Percentiles rank a stretch among this genome's conserved stretches.
phyloP scores from a whole-genome alignment of 352 stramenopile species.

The Phytophthora kernoviae region DNA sequence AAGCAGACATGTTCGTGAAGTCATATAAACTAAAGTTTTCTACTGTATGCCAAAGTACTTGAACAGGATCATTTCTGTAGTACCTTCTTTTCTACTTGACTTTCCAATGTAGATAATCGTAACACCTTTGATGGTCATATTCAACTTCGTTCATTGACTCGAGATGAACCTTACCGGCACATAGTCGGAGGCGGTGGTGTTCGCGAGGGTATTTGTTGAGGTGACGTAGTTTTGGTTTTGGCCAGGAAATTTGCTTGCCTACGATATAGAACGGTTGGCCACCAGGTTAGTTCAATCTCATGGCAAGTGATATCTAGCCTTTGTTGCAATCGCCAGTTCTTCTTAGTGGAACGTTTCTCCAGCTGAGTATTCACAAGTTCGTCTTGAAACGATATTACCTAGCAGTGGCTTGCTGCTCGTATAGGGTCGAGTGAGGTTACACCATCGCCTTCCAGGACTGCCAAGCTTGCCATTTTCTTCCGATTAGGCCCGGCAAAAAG shows the following conservation, averaged over 20 bases:
- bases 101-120: too few relatives aligned
- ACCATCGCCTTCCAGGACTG: slow-evolving; percentile 1
- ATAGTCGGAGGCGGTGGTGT: slow-evolving; percentile 18
- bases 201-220: slow-evolving; percentile 9
- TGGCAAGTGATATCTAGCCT: not conserved
- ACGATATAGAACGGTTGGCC: not conserved
- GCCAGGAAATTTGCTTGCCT: slow-evolving; percentile 22
- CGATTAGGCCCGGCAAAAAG: not conserved
- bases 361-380: slow-evolving; percentile 9
- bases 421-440: slow-evolving; percentile 4
- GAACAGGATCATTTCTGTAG: too few relatives aligned
- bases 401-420: not conserved
- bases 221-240: slow-evolving; percentile 24
- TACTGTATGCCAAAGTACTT: too few relatives aligned
- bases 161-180: slow-evolving; percentile 12
- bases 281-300: not conserved
- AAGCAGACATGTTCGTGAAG: too few relatives aligned
- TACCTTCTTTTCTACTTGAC: too few relatives aligned
- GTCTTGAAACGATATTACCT: slow-evolving; percentile 4
- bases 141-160: not conserved
- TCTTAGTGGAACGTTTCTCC: slow-evolving; percentile 14
- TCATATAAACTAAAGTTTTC: too few relatives aligned
- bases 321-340: slow-evolving; percentile 9
- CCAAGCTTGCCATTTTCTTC: not conserved
- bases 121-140: not conserved